Percentiles rank a stretch among this genome's conserved stretches.
Evolutionary conservation across 176 grass and related monocot genomes (phyloP).

Genomic region (Phoenix roebelenii): DNA sequence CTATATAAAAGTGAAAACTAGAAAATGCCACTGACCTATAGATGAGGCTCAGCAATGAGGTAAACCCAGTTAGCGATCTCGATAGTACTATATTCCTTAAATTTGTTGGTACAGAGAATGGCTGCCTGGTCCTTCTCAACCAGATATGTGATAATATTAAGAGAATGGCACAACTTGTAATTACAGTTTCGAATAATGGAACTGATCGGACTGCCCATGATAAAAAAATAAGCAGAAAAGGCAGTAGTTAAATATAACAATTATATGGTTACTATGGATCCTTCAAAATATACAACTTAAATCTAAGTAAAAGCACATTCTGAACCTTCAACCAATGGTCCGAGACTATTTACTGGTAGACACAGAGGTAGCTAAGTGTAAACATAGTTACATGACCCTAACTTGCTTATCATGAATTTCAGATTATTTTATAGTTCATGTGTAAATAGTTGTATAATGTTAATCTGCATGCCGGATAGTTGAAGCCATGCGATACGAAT

Average conservation of each 20-base stretch:
- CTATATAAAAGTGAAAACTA: not conserved
- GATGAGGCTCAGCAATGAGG: slow-evolving; percentile 22
- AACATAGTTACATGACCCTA: no score
- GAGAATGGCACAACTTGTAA: slow-evolving; percentile 15
- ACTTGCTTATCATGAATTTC: no score
- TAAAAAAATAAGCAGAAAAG: not conserved
- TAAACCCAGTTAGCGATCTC: slow-evolving; percentile 22
- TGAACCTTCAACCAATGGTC: no score
- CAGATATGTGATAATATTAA: slow-evolving; percentile 9
- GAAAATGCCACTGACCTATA: slow-evolving; percentile 17
- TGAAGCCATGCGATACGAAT: no score
- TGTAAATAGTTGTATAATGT: no score
- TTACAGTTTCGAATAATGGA: slow-evolving; percentile 18
- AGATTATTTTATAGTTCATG: no score
- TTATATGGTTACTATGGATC: no score
- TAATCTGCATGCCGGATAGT: no score
- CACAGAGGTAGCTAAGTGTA: no score
- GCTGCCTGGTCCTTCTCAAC: slow-evolving; percentile 13
- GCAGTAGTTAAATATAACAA: not conserved
- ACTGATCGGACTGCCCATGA: slow-evolving; percentile 4
- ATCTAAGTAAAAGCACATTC: no score
- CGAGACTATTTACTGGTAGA: no score
- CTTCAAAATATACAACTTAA: no score
- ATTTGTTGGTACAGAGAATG: slow-evolving; percentile 7
- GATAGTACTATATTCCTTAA: slow-evolving; percentile 1